Evolutionary conservation across 1,284 basidiomycete species (phyloP).

Genomic region (Macrocystidia cucumis): DNA sequence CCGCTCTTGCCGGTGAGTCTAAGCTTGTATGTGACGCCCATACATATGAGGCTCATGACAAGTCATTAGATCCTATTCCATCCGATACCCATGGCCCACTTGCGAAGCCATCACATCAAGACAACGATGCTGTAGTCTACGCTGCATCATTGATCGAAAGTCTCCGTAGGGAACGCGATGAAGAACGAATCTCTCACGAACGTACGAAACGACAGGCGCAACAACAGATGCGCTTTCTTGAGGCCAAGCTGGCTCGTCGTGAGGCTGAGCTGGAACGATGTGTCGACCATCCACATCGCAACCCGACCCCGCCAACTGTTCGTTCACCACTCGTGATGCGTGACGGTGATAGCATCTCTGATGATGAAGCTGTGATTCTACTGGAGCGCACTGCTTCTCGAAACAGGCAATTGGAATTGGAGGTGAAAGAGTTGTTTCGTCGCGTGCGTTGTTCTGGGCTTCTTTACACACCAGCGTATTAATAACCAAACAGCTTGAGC

Average conservation of each 20-base stretch:
- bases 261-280: constrained; percentile 44
- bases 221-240: constrained; percentile 34
- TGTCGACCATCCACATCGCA: constrained; percentile 17
- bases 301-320: too few species aligned
- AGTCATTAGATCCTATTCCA: constrained; percentile 7
- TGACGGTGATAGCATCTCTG: too few species aligned
- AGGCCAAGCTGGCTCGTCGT: constrained; percentile 46
- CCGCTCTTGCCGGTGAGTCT: constrained; percentile 34
- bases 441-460: too few species aligned
- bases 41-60: background rate
- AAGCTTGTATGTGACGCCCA: constrained; percentile 3
- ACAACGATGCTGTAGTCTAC: constrained; percentile 27
- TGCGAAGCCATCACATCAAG: constrained; percentile 10
- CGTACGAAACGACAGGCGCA: constrained; percentile 31
- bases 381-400: constrained; percentile 28
- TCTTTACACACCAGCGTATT: too few species aligned
- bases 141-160: constrained; percentile 34
- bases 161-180: constrained; percentile 33
- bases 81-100: constrained; percentile 2
- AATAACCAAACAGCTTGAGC: too few species aligned
- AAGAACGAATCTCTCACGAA: constrained; percentile 36
- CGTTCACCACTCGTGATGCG: too few species aligned
- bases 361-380: constrained; percentile 31
- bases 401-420: constrained; percentile 37
- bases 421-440: constrained; percentile 31